phyloP scores from a whole-genome alignment of 768 basidiomycete genomes.

The Plicaturopsis crispa region DNA sequence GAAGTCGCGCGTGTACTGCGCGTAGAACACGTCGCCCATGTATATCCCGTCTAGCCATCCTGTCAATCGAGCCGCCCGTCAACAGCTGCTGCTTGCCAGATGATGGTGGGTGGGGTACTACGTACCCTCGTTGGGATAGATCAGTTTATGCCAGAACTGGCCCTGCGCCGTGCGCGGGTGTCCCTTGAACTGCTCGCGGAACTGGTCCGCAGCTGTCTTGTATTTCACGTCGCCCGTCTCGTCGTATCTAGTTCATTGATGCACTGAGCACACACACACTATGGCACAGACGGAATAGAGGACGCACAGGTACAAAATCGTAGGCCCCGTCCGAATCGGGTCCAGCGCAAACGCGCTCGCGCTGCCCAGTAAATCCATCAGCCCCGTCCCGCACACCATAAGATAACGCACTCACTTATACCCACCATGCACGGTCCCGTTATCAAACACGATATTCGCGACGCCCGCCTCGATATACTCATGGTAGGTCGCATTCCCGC shows the following conservation, averaged over 20 bases:
- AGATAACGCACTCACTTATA: constrained; percentile 23
- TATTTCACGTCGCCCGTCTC: constrained; percentile 28
- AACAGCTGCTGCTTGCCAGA: background rate
- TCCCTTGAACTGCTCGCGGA: constrained; percentile 28
- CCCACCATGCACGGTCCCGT: constrained; percentile 30
- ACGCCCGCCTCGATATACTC: constrained; percentile 31
- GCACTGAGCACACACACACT: background rate
- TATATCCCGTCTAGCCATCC: constrained; percentile 40
- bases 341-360: constrained; percentile 22
- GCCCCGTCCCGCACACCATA: background rate
- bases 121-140: constrained; percentile 34
- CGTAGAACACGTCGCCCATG: constrained; percentile 39
- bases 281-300: background rate
- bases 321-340: constrained; percentile 29
- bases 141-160: constrained; percentile 39
- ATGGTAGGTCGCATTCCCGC: constrained; percentile 33
- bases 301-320: constrained; percentile 29
- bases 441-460: constrained; percentile 28
- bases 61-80: constrained; percentile 5
- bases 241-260: constrained; percentile 20
- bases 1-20: constrained; percentile 28
- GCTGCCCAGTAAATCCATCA: background rate
- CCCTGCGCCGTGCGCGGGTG: constrained; percentile 38
- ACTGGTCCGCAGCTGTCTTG: constrained; percentile 32
- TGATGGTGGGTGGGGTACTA: background rate